Evolutionary conservation across 306 rosid species (phyloP), one percentile per base, ranked within the genome.

Genomic region (Trifolium dubium): DNA sequence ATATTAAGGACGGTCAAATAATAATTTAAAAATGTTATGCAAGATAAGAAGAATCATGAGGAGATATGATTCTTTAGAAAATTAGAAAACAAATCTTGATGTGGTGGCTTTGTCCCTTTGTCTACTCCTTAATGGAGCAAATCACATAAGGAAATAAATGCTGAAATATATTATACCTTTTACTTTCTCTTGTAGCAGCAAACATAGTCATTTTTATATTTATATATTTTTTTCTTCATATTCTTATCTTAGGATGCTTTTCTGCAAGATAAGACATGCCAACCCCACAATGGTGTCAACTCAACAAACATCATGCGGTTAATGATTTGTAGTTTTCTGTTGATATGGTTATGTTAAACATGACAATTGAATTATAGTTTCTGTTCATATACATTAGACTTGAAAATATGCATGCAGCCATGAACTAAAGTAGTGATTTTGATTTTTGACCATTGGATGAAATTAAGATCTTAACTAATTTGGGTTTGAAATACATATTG

Each of bases 1-100:
- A 9, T 44, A 29, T 4, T n/a, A 61, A 71, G 81, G 83, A 78
- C 83, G 56, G 79, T 23, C 79, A 23, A 71, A 54, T 69, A 47
- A 67, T 28, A 3, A 13, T 50, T 58, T 43, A 1, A 71, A 69
- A 77, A 32, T 34, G 70, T 15, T 29, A 65, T 51, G 77, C n/a
- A 54, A 18, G 79, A 73, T 76, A 72, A 73, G 81, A 46, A 31
- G 69, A 76, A 73, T 80, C 80, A 28, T 64, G 71, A 28, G 80
- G 63, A 83, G 89, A 89, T 89, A 79, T 78, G 91, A 87, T 89
- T 86, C 85, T 78, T 11, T 53, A 60, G 6, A 63, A 40, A 79
- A 77, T 14, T 53, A 60, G 6, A 63, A 40, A 79, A 77, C 83
- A 83, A 83, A 74, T 75, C 64, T 64, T 73, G 71, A 82, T 86